These are phyloP conservation scores for Chenopodium quinoa DNA, from an alignment of 148 eudicot genomes.

Conservation along the genomic window DNA sequence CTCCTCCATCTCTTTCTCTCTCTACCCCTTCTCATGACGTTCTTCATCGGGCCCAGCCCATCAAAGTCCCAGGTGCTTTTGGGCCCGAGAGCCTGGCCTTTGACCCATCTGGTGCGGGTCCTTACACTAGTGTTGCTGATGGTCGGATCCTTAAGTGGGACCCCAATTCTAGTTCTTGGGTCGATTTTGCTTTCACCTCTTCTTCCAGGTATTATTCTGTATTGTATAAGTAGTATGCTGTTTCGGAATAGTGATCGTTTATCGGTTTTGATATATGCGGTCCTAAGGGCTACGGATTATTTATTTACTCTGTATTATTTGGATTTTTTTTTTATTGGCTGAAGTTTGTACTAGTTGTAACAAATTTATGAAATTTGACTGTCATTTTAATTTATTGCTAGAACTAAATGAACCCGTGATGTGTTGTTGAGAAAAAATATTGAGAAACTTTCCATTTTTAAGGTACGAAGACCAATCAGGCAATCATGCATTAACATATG, in stretches of 20 bases:
- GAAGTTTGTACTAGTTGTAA: too few relatives aligned
- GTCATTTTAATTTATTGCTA: neutral
- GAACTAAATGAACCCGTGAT: neutral
- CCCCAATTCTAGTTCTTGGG: constrained; percentile 40
- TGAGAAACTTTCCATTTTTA: neutral
- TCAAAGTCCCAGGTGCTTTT: constrained; percentile 36
- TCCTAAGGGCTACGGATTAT: too few relatives aligned
- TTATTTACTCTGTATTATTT: too few relatives aligned
- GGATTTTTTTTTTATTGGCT: too few relatives aligned
- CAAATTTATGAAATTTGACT: neutral
- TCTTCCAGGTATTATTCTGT: constrained; percentile 39
- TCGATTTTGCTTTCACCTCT: constrained; percentile 65
- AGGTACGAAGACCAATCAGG: neutral
- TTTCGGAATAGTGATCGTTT: too few relatives aligned
- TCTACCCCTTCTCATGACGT: constrained; percentile 13
- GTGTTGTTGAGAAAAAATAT: neutral
- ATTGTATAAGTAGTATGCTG: neutral
- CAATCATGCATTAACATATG: neutral
- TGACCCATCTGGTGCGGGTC: constrained; percentile 64
- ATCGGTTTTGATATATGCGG: neutral
- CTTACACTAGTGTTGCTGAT: constrained; percentile 72
- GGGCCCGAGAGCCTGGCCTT: constrained; percentile 90
- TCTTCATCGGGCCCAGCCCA: constrained; percentile 26
- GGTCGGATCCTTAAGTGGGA: constrained; percentile 71
- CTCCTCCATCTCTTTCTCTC: constrained; percentile 26